Evolutionary conservation across 208 protist species (phyloP).

Genomic region (Trypanosoma congolense): DNA sequence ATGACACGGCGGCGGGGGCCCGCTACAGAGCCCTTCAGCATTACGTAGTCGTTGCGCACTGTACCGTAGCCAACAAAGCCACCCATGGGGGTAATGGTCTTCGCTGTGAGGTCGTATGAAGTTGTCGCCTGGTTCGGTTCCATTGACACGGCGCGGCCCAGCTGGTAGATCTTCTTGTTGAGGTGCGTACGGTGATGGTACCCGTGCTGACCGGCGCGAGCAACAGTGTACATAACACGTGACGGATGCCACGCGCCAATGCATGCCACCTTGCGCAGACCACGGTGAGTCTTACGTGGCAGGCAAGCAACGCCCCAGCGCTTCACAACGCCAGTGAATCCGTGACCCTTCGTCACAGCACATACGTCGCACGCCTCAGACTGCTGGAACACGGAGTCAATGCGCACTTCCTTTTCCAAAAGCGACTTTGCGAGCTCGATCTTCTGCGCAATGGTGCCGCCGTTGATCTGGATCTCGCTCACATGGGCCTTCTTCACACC

Average conservation of each 20-base stretch:
- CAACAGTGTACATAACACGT: constrained; percentile 95
- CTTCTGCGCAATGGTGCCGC: constrained; percentile 95
- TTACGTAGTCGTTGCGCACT: constrained; percentile 97
- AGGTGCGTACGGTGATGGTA: constrained; percentile 98
- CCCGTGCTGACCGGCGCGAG: constrained; percentile 98
- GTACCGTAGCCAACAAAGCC: constrained; percentile 99
- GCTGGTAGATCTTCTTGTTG: constrained; percentile 99
- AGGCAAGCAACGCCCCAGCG: constrained; percentile 97
- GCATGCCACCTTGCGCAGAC: constrained; percentile 99
- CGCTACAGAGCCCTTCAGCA: constrained; percentile 95
- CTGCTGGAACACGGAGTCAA: constrained; percentile 94
- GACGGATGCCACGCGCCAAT: constrained; percentile 99
- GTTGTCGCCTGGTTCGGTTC: constrained; percentile 90
- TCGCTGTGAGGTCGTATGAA: constrained; percentile 97
- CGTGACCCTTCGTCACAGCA: constrained; percentile 97
- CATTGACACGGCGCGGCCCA: constrained; percentile 86
- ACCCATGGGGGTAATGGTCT: constrained; percentile 99
- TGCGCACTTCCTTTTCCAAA: constrained; percentile 96
- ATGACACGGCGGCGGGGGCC: constrained; percentile 96
- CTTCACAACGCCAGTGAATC: constrained; percentile 97
- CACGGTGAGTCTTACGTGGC: constrained; percentile 98
- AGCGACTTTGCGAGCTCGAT: constrained; percentile 91
- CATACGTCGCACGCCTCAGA: constrained; percentile 97
- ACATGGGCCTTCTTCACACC: constrained; percentile 98
- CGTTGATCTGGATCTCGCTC: constrained; percentile 99